Percentiles rank a stretch among this genome's conserved stretches.
Evolutionary conservation across 352 stramenopile species (phyloP).

Genomic region (Phytophthora pini): DNA sequence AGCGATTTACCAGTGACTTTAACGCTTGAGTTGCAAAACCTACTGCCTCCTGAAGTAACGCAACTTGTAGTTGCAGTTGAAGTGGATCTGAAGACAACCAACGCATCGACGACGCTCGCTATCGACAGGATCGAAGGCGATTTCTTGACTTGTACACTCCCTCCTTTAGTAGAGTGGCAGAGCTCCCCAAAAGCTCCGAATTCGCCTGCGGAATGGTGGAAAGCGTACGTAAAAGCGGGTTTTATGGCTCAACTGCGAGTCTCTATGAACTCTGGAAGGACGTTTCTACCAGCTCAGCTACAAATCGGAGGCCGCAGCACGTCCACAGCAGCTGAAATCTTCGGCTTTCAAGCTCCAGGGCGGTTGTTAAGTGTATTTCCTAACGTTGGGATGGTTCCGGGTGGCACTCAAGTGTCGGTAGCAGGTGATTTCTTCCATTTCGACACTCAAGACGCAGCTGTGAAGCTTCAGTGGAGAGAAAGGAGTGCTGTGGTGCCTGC

Average conservation of each 20-base stretch:
- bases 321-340: conserved; percentile 27
- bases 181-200: conserved; percentile 19
- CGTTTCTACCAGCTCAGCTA: conserved; percentile 31
- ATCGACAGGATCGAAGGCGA: conserved; percentile 33
- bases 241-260: conserved; percentile 47
- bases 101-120: conserved; percentile 24
- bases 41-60: conserved; percentile 22
- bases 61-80: conserved; percentile 28
- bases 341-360: conserved; percentile 36
- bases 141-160: conserved; percentile 46
- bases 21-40: conserved; percentile 47
- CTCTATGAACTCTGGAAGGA: conserved; percentile 58
- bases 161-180: conserved; percentile 50
- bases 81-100: conserved; percentile 14
- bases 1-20: conserved; percentile 44
- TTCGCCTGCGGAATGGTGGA: conserved; percentile 45
- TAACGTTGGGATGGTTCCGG: conserved; percentile 40
- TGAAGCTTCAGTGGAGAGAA: conserved; percentile 56
- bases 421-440: conserved; percentile 62
- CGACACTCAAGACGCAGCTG: conserved; percentile 58
- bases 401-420: conserved; percentile 59
- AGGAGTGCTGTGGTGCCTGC: conserved; percentile 40
- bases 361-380: conserved; percentile 48
- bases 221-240: conserved; percentile 31
- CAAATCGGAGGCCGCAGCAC: conserved; percentile 15